A percentile compares a stretch with the other conserved stretches of the same genome.
These are phyloP conservation scores for Smithsoniella earleae DNA, from an alignment of 163 green algal genomes.

Conservation along the genomic window DNA sequence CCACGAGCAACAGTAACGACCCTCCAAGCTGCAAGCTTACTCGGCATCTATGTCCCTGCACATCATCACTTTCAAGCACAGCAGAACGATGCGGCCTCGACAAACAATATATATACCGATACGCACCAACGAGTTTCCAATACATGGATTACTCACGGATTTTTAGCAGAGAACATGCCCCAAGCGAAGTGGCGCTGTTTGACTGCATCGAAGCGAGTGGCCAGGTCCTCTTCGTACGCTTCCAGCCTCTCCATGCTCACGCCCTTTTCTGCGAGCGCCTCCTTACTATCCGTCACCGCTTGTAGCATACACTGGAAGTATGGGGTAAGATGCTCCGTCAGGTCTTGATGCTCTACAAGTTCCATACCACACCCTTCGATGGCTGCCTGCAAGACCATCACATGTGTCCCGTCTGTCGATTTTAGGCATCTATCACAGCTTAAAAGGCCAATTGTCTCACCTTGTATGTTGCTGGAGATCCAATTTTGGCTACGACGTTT, in stretches of 20 bases:
- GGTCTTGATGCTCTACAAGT: slow-evolving; percentile 9
- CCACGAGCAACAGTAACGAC: no score
- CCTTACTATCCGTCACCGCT: neutral
- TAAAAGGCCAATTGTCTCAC: no score
- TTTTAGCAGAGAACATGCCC: slow-evolving; percentile 30
- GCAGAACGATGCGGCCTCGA: no score
- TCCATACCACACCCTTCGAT: slow-evolving; percentile 17
- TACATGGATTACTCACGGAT: no score
- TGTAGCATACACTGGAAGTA: slow-evolving; percentile 31
- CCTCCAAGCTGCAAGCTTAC: no score
- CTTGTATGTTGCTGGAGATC: slow-evolving; percentile 32
- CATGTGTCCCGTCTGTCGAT: no score
- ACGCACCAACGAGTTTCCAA: no score
- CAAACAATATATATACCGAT: no score
- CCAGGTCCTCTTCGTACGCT: slow-evolving; percentile 12
- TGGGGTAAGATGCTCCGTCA: slow-evolving; percentile 30
- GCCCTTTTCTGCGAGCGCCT: neutral
- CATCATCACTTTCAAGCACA: no score
- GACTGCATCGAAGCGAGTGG: slow-evolving; percentile 21
- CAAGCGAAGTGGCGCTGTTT: slow-evolving; percentile 26
- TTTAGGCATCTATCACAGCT: no score
- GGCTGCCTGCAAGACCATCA: neutral
- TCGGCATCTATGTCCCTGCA: no score
- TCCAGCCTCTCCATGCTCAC: neutral
- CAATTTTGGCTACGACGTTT: slow-evolving; percentile 37